Base-by-base conservation (phyloP, 768 basidiomycete species). In the Clitopilus passeckerianus region DNA sequence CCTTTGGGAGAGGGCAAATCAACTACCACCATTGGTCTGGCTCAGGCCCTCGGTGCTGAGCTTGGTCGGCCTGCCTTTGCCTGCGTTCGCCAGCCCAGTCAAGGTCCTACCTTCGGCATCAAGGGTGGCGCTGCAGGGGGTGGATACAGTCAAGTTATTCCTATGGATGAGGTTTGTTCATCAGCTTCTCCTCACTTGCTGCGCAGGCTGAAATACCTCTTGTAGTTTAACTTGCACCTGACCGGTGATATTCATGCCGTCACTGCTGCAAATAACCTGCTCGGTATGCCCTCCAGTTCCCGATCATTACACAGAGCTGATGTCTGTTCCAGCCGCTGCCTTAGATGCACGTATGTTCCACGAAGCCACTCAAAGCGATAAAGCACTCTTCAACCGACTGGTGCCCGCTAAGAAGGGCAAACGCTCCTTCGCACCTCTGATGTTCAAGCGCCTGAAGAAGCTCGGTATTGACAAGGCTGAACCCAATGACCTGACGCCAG, bases 61-160 rank as follows among this genome's bases (percentile, higher is more conserved):
- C 85, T 98, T 34, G 87, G 88, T 60, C 93, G 95, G 58, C 89
- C 93, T 33, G 84, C 94, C 9, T 98, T 97, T 72, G 96, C 97
- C 52, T 97, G 95, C 71, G 95, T 98, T 22, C 89, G 96, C 58
- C 97, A 99, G 70, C 97, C 97, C 4, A 95, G 93, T 76, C 96
- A 99, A 74, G 96, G 97, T 12, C 96, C 96, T 34, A 98, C 96
- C 0, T 99, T 98, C 71, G 96, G 96, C 65, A 97, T 99, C 80
- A 99, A 99, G 75, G 96, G 96, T 65, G 97, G 96, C 66, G 96
- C 96, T 35, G 96, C 96, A 44, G 96, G 97, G 41, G 96, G 96
- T 61, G 96, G 96, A 56, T 99, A 98, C 78, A 94, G 93, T 70
- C 95, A 97, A 70, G 92, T 99, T 68, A 98, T 98, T 75, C 96